Evolutionary conservation across 78 protist genomes (phyloP).

Genomic region (Dictyostelium citrinum): DNA sequence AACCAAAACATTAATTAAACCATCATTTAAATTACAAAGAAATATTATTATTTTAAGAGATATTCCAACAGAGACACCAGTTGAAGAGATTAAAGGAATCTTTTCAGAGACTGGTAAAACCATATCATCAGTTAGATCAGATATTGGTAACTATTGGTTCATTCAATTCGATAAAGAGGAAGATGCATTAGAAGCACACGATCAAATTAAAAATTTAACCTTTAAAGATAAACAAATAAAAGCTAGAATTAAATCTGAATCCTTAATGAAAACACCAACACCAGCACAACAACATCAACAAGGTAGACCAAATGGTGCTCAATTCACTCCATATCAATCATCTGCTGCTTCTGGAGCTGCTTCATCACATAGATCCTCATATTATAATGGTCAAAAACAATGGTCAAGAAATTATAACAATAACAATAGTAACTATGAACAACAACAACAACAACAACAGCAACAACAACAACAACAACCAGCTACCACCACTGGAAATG

Average conservation of each 20-base stretch:
- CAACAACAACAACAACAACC: background rate
- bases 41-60: constrained; percentile 72
- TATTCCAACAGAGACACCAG: constrained; percentile 31
- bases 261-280: constrained; percentile 16
- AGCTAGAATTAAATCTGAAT: constrained; percentile 76
- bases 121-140: background rate
- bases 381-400: background rate
- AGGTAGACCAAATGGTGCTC: background rate
- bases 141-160: constrained; percentile 73
- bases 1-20: constrained; percentile 37
- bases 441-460: background rate
- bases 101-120: constrained; percentile 4
- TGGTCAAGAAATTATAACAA: background rate
- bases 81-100: constrained; percentile 51
- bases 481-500: background rate
- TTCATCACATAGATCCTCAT: background rate
- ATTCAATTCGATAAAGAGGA: constrained; percentile 65
- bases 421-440: background rate
- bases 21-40: constrained; percentile 43
- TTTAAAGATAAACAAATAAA: constrained; percentile 70
- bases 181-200: constrained; percentile 61
- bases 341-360: background rate
- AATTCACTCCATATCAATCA: background rate
- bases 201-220: constrained; percentile 1
- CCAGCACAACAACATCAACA: background rate